Evolutionary conservation across 75 land plant species (phyloP), one percentile per base, ranked within the genome.

Genomic region (Chamaecyparis obtusa): DNA sequence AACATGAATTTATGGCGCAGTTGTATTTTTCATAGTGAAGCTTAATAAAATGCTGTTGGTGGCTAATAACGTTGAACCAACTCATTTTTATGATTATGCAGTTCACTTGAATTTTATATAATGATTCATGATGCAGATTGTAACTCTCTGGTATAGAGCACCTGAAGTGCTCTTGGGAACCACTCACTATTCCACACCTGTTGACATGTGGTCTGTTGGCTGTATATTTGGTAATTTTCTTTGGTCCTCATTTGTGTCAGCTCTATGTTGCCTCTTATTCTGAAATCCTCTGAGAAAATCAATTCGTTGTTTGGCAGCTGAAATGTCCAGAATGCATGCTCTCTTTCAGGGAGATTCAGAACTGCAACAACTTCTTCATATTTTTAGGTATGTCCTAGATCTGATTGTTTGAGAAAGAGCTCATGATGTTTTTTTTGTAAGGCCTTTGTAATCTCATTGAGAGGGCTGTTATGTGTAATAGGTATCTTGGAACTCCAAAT

Each of bases 401-500:
- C 69, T 64, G 54, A 49, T 11, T 49, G 9, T 49, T 9, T 10
- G 41, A 39, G 2, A 39, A n/a, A n/a, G n/a, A n/a, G n/a, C n/a
- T n/a, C n/a, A n/a, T n/a, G n/a, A n/a, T n/a, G n/a, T n/a, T n/a
- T n/a, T n/a, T n/a, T n/a, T n/a, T n/a, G n/a, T n/a, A n/a, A n/a
- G n/a, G n/a, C n/a, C n/a, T 39, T 39, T 39, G 41, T 24, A 64
- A 19, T 27, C 8, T 27, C n/a, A 64, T 64, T 21, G 8, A 49
- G 54, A 49, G 54, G 54, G 41, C 54, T 49, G 54, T 74, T 78
- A 21, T 39, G 21, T 89, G 87, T 21, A 41, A 36, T 87, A 98
- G 99, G 90, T 85, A 95, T 46, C 87, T 98, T 86, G 99, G 99
- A 24, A 98, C 99, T 51, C 99, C 99, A 27, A 96, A 94, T 90